These are phyloP conservation scores for Mycena leptocephala DNA, from an alignment of 768 basidiomycete genomes.

Conservation along the genomic window DNA sequence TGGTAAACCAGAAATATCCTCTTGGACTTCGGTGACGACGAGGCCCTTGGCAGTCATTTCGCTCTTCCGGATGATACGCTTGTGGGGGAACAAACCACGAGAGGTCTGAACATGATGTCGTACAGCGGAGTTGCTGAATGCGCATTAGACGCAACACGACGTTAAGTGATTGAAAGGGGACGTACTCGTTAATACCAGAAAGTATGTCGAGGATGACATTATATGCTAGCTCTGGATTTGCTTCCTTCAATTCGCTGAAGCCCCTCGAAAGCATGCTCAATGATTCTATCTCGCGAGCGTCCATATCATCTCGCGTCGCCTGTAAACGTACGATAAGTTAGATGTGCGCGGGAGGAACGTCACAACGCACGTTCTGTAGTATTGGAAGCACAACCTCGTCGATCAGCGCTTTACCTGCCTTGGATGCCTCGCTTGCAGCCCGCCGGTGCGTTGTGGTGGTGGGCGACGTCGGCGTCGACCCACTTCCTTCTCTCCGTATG, in stretches of 20 bases:
- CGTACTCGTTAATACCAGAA: conserved; percentile 92
- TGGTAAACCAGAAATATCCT: conserved; percentile 74
- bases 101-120: conserved; percentile 88
- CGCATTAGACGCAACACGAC: conserved; percentile 24
- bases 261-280: conserved; percentile 92
- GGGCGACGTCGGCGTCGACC: conserved; percentile 66
- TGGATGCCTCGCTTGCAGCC: conserved; percentile 69
- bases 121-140: conserved; percentile 80
- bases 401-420: conserved; percentile 79
- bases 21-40: conserved; percentile 87
- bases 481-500: conserved; percentile 70
- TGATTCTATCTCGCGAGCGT: conserved; percentile 90
- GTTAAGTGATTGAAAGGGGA: conserved; percentile 33
- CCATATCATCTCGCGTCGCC: conserved; percentile 89
- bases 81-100: conserved; percentile 86
- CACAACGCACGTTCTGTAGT: conserved; percentile 74
- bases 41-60: conserved; percentile 91
- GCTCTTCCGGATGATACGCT: conserved; percentile 83
- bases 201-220: conserved; percentile 92
- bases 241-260: conserved; percentile 87
- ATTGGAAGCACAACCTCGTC: conserved; percentile 90
- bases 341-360: conserved; percentile 19
- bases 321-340: conserved; percentile 45
- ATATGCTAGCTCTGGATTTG: conserved; percentile 90
- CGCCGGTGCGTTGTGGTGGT: conserved; percentile 65